phyloP scores from a whole-genome alignment of 108 stramenopile genomes.

The Nannochloropsis granulata region DNA sequence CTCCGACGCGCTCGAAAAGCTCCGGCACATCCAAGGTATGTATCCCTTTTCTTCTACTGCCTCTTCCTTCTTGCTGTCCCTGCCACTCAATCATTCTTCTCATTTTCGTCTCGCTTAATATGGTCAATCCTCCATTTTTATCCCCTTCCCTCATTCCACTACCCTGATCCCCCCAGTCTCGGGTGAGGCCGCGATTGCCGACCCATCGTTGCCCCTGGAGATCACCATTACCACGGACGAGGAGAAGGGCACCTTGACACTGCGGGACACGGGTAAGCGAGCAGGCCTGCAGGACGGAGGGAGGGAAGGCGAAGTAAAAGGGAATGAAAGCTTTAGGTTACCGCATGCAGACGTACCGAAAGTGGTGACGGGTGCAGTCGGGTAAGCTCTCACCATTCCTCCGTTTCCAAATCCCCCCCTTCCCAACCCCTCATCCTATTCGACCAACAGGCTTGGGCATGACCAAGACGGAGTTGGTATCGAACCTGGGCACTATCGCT shows the following conservation, averaged over 20 bases:
- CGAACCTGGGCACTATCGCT: conserved; percentile 94
- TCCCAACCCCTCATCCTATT: neutral
- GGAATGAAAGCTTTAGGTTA: no score
- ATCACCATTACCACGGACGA: conserved; percentile 62
- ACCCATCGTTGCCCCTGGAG: conserved; percentile 39
- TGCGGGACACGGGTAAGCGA: conserved; percentile 54
- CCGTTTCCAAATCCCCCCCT: neutral
- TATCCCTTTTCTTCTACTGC: neutral
- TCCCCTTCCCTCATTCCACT: neutral
- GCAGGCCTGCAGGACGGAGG: no score
- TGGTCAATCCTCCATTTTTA: neutral
- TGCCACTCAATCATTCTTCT: no score
- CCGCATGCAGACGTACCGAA: no score
- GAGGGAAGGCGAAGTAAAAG: no score
- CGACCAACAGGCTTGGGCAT: conserved; percentile 65
- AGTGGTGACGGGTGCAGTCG: no score
- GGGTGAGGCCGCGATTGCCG: neutral
- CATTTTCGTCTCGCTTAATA: neutral
- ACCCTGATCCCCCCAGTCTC: neutral
- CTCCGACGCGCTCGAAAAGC: conserved; percentile 87
- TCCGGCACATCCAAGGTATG: conserved; percentile 62
- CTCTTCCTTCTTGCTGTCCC: neutral
- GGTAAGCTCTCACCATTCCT: no score
- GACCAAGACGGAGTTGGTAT: conserved; percentile 69
- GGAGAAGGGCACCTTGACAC: conserved; percentile 69